Percentiles rank a stretch among this genome's conserved stretches.
These are phyloP conservation scores for Solanum paucissectum DNA, from an alignment of 257 asterid species.

Conservation along the genomic window DNA sequence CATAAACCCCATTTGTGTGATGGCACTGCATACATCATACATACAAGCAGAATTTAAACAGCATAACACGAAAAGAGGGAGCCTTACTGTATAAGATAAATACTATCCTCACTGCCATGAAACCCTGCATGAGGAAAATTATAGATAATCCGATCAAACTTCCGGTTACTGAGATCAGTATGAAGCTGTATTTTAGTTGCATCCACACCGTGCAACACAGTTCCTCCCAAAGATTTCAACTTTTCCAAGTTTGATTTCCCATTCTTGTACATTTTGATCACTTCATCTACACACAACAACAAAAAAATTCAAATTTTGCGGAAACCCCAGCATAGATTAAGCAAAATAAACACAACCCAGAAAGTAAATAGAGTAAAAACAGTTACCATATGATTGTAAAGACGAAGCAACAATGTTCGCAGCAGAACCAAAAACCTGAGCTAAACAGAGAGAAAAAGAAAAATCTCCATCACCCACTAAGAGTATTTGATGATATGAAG, in stretches of 20 bases:
- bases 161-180: constrained; percentile 14
- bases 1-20: not conserved
- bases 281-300: constrained; percentile 17
- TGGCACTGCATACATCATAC: not conserved
- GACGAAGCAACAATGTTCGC: constrained; percentile 43
- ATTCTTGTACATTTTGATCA: constrained; percentile 38
- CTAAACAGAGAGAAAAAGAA: constrained; percentile 28
- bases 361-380: not conserved
- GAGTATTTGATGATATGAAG: constrained; percentile 19
- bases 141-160: constrained; percentile 45
- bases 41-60: not conserved
- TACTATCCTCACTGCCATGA: constrained; percentile 25
- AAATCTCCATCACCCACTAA: constrained; percentile 53
- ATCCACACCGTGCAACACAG: constrained; percentile 39
- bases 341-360: not conserved
- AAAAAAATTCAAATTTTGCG: not conserved
- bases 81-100: constrained; percentile 17
- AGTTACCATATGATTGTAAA: constrained; percentile 40
- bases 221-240: constrained; percentile 31
- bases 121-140: constrained; percentile 85
- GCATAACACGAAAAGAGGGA: not conserved
- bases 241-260: constrained; percentile 22
- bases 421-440: constrained; percentile 17
- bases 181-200: constrained; percentile 30
- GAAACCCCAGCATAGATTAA: not conserved